Evolutionary conservation across 306 rosid species (phyloP).

Genomic region (Quercus bicolor): DNA sequence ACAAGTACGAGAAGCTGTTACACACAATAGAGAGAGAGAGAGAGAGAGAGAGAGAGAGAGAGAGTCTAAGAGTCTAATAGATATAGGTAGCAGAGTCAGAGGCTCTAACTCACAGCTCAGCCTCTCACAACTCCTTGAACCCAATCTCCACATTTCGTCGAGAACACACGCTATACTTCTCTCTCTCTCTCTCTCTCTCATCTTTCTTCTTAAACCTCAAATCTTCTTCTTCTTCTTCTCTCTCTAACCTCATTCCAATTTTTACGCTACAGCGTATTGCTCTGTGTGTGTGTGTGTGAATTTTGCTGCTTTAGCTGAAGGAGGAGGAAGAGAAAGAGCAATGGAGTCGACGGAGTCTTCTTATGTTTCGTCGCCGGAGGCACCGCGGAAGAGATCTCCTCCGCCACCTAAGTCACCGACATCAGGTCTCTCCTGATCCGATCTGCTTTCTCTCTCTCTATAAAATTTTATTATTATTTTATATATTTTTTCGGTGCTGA

Average conservation of each 20-base stretch:
- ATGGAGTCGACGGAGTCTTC: constrained; percentile 97
- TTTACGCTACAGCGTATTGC: neutral
- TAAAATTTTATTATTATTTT: neutral
- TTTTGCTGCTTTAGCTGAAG: constrained; percentile 21
- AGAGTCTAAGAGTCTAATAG: neutral
- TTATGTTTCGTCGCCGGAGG: constrained; percentile 91
- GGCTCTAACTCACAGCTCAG: neutral
- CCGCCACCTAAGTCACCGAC: constrained; percentile 76
- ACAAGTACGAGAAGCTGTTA: too few species aligned
- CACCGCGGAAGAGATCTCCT: constrained; percentile 60
- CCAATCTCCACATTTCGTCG: neutral
- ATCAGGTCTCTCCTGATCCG: constrained; percentile 82
- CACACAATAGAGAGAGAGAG: too few species aligned
- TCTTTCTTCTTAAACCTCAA: neutral
- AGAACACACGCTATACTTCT: too few species aligned
- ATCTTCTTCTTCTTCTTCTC: neutral
- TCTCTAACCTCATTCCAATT: neutral
- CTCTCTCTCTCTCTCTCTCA: neutral
- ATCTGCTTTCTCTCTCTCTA: constrained; percentile 32
- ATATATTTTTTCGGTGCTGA: neutral
- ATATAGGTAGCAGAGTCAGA: constrained; percentile 5
- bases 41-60: too few species aligned
- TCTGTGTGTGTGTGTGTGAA: neutral
- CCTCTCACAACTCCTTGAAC: neutral
- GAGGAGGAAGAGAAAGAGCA: constrained; percentile 27